These are phyloP conservation scores for Colletotrichum sp. DNA, from an alignment of 2,329 filamentous ascomycete genomes.

Conservation along the genomic window DNA sequence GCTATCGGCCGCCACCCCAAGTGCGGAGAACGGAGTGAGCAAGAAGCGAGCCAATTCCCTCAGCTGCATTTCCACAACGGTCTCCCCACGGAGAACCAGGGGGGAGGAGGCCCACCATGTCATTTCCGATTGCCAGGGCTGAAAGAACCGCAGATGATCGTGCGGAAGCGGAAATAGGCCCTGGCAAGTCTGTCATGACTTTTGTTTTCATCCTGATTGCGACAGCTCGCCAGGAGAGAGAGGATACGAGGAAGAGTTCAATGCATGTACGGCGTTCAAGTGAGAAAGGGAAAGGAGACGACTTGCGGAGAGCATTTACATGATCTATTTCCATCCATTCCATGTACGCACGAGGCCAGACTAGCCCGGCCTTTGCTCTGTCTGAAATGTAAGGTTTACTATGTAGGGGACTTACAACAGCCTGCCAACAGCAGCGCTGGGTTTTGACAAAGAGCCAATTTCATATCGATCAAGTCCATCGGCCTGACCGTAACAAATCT, in stretches of 20 bases:
- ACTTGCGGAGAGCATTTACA: not conserved
- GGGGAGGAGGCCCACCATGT: not conserved
- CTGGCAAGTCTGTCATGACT: not conserved
- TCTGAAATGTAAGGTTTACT: not conserved
- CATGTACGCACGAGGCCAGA: not conserved
- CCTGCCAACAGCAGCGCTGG: not conserved
- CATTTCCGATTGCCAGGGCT: not conserved
- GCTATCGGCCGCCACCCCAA: not conserved
- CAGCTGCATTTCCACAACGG: slow-evolving; percentile 4
- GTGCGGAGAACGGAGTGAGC: slow-evolving; percentile 5
- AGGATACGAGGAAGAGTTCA: not conserved
- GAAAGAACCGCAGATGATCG: not conserved
- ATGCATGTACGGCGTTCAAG: slow-evolving; percentile 11
- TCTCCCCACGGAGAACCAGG: not conserved
- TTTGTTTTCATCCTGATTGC: not conserved
- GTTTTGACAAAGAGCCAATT: not conserved
- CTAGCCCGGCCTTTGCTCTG: not conserved
- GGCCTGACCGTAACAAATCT: not conserved
- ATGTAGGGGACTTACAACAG: not conserved
- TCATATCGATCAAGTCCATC: not conserved
- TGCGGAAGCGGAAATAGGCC: not conserved
- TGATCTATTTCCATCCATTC: not conserved
- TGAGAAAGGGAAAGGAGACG: not conserved
- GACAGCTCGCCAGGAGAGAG: not conserved
- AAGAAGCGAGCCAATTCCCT: not conserved